Evolutionary conservation across 371 early-diverging fungal genomes (phyloP).

Genomic region (Umbelopsis sp.): DNA sequence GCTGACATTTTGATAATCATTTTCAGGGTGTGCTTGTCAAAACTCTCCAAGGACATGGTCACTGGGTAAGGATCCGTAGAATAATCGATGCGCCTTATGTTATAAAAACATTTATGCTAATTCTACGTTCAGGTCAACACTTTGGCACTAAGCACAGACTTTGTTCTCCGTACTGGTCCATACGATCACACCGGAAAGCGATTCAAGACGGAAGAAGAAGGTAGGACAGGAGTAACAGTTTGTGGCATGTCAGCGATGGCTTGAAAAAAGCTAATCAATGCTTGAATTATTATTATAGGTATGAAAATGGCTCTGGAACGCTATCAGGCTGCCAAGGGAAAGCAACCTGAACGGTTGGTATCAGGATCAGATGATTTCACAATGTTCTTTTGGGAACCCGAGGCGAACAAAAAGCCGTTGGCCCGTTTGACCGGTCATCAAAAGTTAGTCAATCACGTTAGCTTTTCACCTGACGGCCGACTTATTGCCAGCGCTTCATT

Average conservation of each 20-base stretch:
- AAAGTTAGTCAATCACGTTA: slow-evolving; percentile 92
- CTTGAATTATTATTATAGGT: slow-evolving; percentile 40
- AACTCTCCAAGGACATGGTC: slow-evolving; percentile 90
- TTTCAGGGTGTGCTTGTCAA: slow-evolving; percentile 80
- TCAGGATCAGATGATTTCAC: slow-evolving; percentile 98
- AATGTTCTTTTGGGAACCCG: slow-evolving; percentile 93
- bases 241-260: neutral
- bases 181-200: slow-evolving; percentile 81
- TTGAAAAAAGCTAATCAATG: neutral
- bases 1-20: neutral
- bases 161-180: slow-evolving; percentile 87
- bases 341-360: slow-evolving; percentile 81
- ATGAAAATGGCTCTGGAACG: slow-evolving; percentile 75
- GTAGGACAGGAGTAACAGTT: slow-evolving; percentile 22
- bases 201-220: slow-evolving; percentile 67
- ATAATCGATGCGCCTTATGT: neutral
- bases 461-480: slow-evolving; percentile 93
- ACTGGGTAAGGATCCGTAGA: slow-evolving; percentile 50
- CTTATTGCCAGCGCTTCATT: slow-evolving; percentile 95
- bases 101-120: neutral
- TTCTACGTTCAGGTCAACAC: slow-evolving; percentile 73
- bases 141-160: slow-evolving; percentile 90
- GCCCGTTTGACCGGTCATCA: slow-evolving; percentile 96
- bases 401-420: slow-evolving; percentile 80
- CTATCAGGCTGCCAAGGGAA: slow-evolving; percentile 75